These are phyloP conservation scores for Collybiopsis luxurians DNA, from an alignment of 768 basidiomycete species.

Conservation along the genomic window DNA sequence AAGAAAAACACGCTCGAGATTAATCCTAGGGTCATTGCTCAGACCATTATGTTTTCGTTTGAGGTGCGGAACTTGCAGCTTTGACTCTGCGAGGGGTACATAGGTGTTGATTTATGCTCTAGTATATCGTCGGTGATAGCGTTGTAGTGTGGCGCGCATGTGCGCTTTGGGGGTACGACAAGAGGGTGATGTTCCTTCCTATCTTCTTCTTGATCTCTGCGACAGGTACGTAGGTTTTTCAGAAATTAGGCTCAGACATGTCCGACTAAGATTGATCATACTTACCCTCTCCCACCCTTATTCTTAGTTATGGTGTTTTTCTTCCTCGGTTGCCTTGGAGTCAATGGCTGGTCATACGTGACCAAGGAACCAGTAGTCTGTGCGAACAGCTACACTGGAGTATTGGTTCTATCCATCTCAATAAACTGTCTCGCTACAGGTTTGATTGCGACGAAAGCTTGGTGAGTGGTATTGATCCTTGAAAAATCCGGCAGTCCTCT, in stretches of 20 bases:
- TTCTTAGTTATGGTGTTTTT: neutral
- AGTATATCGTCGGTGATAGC: conserved; percentile 1
- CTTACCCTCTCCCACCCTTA: too few relatives aligned
- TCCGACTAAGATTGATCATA: too few relatives aligned
- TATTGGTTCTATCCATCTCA: neutral
- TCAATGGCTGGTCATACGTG: neutral
- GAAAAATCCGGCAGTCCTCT: too few relatives aligned
- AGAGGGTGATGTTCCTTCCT: neutral
- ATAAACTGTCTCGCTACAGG: neutral
- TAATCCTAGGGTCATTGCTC: neutral
- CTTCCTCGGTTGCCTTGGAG: neutral
- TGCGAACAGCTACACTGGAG: neutral
- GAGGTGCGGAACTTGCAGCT: neutral
- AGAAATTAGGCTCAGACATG: neutral
- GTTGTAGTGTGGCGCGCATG: conserved; percentile 6
- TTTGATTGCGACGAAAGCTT: conserved; percentile 2
- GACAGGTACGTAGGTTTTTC: neutral
- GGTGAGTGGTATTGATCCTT: neutral
- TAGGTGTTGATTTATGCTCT: neutral
- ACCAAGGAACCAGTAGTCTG: neutral
- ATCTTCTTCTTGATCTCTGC: neutral
- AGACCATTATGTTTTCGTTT: neutral
- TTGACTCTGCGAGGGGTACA: neutral
- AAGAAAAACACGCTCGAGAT: neutral
- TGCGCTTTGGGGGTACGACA: neutral